These are phyloP conservation scores for Penicillium herquei DNA, from an alignment of 495 filamentous ascomycete species.

Conservation along the genomic window DNA sequence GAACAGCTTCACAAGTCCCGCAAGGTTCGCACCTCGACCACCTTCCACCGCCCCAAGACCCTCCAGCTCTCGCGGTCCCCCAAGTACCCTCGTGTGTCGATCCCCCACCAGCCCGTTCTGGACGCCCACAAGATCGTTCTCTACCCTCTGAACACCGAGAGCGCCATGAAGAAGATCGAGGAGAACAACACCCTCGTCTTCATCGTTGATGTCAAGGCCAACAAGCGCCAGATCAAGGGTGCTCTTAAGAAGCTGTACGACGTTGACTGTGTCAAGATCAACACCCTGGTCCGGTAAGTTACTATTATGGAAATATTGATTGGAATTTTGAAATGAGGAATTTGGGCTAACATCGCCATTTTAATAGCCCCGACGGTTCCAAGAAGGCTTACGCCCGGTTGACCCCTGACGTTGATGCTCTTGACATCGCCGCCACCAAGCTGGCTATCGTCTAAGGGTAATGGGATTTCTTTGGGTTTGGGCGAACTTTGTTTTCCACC, in stretches of 20 bases:
- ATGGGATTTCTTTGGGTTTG: slow-evolving; percentile 41
- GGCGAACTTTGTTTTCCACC: slow-evolving; percentile 44
- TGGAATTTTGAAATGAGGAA: background rate
- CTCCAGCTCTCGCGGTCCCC: slow-evolving; percentile 85
- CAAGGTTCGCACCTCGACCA: slow-evolving; percentile 89
- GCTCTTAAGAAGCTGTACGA: slow-evolving; percentile 99
- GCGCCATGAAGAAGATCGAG: slow-evolving; percentile 99
- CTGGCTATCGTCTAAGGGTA: slow-evolving; percentile 85
- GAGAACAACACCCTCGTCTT: slow-evolving; percentile 99
- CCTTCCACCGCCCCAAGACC: slow-evolving; percentile 97
- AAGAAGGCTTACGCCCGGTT: slow-evolving; percentile 99
- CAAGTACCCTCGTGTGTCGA: slow-evolving; percentile 95
- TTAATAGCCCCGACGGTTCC: slow-evolving; percentile 78
- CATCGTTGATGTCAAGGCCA: slow-evolving; percentile 96
- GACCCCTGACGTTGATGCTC: slow-evolving; percentile 93
- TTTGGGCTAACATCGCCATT: background rate
- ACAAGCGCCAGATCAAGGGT: slow-evolving; percentile 99
- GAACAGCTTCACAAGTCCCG: slow-evolving; percentile 67
- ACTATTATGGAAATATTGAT: background rate
- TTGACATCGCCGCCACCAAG: slow-evolving; percentile 99
- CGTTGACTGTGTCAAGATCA: slow-evolving; percentile 96
- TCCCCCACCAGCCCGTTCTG: slow-evolving; percentile 84
- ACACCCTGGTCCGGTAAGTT: slow-evolving; percentile 88
- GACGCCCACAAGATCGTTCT: slow-evolving; percentile 90
- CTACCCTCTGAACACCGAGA: slow-evolving; percentile 92